These are phyloP conservation scores for Saturnispora hagleri DNA, from an alignment of 805 yeast genomes.

Conservation along the genomic window DNA sequence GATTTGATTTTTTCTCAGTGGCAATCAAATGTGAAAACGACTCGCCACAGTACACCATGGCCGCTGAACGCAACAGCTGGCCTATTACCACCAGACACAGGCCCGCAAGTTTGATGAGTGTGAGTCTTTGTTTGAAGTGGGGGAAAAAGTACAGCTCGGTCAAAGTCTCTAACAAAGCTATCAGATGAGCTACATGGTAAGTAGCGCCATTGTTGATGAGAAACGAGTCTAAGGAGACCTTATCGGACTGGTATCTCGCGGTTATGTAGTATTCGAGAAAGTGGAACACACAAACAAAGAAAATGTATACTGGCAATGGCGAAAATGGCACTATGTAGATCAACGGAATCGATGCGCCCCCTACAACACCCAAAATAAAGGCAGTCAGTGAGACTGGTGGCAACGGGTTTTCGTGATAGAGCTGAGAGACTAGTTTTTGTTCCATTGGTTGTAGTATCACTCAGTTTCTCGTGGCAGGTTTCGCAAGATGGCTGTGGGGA, in stretches of 20 bases:
- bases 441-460: not conserved
- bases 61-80: slow-evolving; percentile 57
- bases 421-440: not conserved
- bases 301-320: slow-evolving; percentile 36
- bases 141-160: slow-evolving; percentile 37
- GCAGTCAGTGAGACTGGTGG: slow-evolving; percentile 38
- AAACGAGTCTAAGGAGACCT: slow-evolving; percentile 63
- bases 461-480: not conserved
- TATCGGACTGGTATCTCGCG: slow-evolving; percentile 57
- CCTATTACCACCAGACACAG: slow-evolving; percentile 42
- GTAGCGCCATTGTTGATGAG: slow-evolving; percentile 53
- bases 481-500: not conserved
- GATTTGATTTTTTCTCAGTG: slow-evolving; percentile 40
- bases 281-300: slow-evolving; percentile 57
- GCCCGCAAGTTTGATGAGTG: slow-evolving; percentile 33
- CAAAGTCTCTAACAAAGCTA: slow-evolving; percentile 43
- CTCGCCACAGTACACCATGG: slow-evolving; percentile 83
- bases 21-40: slow-evolving; percentile 81
- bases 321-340: slow-evolving; percentile 23
- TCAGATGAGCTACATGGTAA: slow-evolving; percentile 47
- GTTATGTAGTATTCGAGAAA: slow-evolving; percentile 76
- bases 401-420: slow-evolving; percentile 28
- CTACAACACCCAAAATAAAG: slow-evolving; percentile 32
- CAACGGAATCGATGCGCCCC: slow-evolving; percentile 32
- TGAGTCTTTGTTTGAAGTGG: slow-evolving; percentile 26